Evolutionary conservation across 2,329 filamentous ascomycete genomes (phyloP).

Genomic region (Sporothrix euskadiensis): DNA sequence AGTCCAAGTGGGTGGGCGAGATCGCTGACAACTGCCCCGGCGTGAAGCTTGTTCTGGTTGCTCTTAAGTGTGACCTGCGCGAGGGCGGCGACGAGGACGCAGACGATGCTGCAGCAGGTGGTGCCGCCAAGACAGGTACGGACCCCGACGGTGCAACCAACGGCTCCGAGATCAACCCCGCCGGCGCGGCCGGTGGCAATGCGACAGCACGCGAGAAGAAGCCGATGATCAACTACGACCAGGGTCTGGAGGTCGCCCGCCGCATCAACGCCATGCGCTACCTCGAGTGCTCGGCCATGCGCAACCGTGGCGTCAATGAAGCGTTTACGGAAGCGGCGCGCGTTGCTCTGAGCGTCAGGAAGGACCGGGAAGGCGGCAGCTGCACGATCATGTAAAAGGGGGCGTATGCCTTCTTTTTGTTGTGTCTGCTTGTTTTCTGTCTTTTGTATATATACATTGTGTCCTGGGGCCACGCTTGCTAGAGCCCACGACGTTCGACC

Average conservation of each 20-base stretch:
- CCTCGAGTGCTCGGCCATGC: constrained; percentile 97
- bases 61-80: constrained; percentile 93
- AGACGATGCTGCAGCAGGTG: constrained; percentile 52
- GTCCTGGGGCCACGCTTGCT: neutral
- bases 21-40: constrained; percentile 97
- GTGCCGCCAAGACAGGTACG: constrained; percentile 35
- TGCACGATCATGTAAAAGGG: constrained; percentile 58
- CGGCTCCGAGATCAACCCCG: constrained; percentile 55
- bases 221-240: constrained; percentile 83
- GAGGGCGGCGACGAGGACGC: constrained; percentile 75
- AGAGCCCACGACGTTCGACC: neutral
- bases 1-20: constrained; percentile 97
- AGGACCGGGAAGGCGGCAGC: constrained; percentile 62
- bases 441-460: constrained; percentile 6
- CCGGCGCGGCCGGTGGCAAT: constrained; percentile 42
- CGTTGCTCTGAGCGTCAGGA: constrained; percentile 77
- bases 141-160: constrained; percentile 15
- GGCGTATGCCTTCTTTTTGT: neutral
- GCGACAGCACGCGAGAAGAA: constrained; percentile 56
- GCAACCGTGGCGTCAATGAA: constrained; percentile 96
- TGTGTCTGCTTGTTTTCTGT: neutral
- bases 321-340: constrained; percentile 97
- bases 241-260: constrained; percentile 86
- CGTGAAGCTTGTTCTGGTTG: constrained; percentile 91
- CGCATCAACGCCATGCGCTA: constrained; percentile 92